Evolutionary conservation across 2,329 filamentous ascomycete species (phyloP), one percentile per base, ranked within the genome.

Genomic region (Aureobasidium sp.): DNA sequence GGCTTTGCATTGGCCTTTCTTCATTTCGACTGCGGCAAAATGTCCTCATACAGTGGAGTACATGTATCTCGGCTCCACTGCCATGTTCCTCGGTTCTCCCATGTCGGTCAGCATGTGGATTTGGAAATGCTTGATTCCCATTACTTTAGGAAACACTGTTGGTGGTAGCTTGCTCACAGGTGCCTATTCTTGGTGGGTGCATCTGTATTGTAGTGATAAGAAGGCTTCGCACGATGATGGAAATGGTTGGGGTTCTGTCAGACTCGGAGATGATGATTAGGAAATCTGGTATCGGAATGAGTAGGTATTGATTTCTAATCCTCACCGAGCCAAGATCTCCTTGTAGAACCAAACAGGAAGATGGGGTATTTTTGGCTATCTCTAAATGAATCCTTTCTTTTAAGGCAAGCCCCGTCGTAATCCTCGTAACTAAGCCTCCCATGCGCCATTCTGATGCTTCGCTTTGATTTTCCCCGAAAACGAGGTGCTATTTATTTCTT

Each of bases 401-500:
- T 12, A 10, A 37, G 51, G 1, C 37, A 41, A 55, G 12, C 26
- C 37, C 37, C 15, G 23, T 55, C 51, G 15, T 55, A 26, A 42
- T 55, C 29, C 41, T 58, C 55, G 27, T 58, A 58, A 58, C 42
- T 48, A 39, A 58, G 42, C 46, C 42, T 58, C 42, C 55, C 29
- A 9, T 37, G 23, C 55, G 55, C 55, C 55, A 10, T 34, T 23
- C 42, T 46, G 39, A 58, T 58, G 55, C 55, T 57, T 46, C 29
- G 51, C 51, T 48, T n/a, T 42, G 20, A 9, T 32, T 6, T 37
- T 5, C 7, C 15, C 42, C 32, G 13, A 37, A 46, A 58, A 55
- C 13, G 26, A 37, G 32, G 46, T 47, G 13, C 42, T 26, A 15
- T n/a, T 64, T 47, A 66, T 29, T 73, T 75, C 80, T 91, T 91